Evolutionary conservation across 495 filamentous ascomycete species (phyloP), one percentile per base, ranked within the genome.

Genomic region (Penicillium riverlandense): DNA sequence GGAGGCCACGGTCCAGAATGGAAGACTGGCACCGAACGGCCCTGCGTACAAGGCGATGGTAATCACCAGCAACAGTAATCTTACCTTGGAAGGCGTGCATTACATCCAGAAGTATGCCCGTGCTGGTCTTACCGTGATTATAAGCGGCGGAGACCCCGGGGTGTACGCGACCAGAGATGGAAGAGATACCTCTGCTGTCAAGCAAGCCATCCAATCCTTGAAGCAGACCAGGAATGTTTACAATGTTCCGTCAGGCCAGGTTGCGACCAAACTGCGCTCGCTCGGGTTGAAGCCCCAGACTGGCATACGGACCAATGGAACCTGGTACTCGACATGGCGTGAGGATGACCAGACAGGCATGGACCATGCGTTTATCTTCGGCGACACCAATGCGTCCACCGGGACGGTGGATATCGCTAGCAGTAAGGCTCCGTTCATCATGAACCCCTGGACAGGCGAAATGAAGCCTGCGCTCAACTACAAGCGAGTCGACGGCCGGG

Each of bases 11-110:
- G 67, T 76, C 0, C 46, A 43, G 9, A 50, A 68, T 42, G 57
- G 55, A 7, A 43, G 48, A 1, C 53, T 78, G 13, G 70, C 61
- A 0, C 62, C 67, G 0, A 50, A 70, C 35, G 58, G 61, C 1
- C 71, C 63, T 4, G 60, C 52, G 7, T 76, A 65, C 53, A 68
- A 69, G 36, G 74, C 71, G 0, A 36, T 78, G 10, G 54, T 78
- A 8, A 38, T 77, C 27, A 52, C 60, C 2, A 56, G 47, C 8
- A 60, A 70, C 29, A 56, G 61, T 31, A 67, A 61, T 27, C 50
- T 74, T 1, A 74, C 70, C 0, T 29, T 61, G 1, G 41, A 56
- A 7, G 68, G 58, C 1, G 61, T 69, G 1, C 38, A 47, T 2
- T 48, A 60, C 4, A 57, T 76, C n/a, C 49, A 58, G 7, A 45